Evolutionary conservation across 2,329 filamentous ascomycete species (phyloP), one percentile per base, ranked within the genome.

Genomic region (Claviceps sp.): DNA sequence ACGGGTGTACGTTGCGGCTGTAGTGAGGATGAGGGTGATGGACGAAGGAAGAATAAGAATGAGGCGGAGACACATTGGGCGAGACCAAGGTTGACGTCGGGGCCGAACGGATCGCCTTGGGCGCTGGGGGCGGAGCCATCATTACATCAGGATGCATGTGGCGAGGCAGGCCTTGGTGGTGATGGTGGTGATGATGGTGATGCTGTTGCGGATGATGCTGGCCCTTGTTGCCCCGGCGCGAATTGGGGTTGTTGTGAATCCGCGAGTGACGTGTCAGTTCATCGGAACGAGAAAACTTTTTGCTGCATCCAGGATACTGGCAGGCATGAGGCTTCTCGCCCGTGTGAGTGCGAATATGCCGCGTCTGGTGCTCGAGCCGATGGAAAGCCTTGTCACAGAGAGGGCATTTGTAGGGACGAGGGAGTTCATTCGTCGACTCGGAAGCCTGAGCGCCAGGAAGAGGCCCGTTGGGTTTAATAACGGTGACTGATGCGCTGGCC

Each of bases 231-330:
- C 88, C 90, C 64, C 91, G 78, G 65, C 93, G 79, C 53, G 90
- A 96, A 76, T 97, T 97, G 54, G 93, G 91, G 72, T 97, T 98
- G 81, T 88, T 96, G 79, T 98, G 91, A 73, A 98, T 98, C 67
- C 91, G 82, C 66, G 91, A 96, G 72, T 98, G 91, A 55, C 91
- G 84, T 56, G 93, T 98, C 60, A 98, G 77, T 72, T 98, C 91
- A 66, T 98, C 91, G 13, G 91, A 96, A 58, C 91, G 84, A 58
- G 88, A 95, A 74, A 98, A 97, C 63, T 91, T 88, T 73, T 97
- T 97, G 61, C 87, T 91, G 81, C 91, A 97, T 61, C 90, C 89
- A 4, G 88, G 89, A 64, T 91, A 96, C 67, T 88, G 84, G 79
- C 91, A 98, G 56, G 87, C 90, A 64, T 97, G 93, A 47, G 91